Conservation (phyloP, 2,329 filamentous ascomycete species). For the Xylariales sp. region DNA sequence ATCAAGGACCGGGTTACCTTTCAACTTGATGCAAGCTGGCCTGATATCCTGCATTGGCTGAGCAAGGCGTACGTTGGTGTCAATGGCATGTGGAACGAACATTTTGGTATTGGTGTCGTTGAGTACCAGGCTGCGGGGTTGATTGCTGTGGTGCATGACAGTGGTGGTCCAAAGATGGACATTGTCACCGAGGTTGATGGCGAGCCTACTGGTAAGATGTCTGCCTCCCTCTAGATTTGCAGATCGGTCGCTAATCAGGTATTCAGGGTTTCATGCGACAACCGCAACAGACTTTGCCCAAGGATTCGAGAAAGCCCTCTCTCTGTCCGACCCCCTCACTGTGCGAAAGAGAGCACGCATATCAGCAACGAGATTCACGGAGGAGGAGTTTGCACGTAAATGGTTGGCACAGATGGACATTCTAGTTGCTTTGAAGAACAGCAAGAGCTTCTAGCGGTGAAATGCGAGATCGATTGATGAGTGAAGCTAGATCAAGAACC, state of each 20-base stretch:
- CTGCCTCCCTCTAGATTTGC: neutral
- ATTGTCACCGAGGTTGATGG: conserved; percentile 83
- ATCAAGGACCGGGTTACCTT: conserved; percentile 85
- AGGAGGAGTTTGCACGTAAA: conserved; percentile 73
- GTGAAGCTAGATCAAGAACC: too few species aligned
- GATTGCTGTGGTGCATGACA: conserved; percentile 89
- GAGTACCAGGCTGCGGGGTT: conserved; percentile 96
- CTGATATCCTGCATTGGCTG: conserved; percentile 77
- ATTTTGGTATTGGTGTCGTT: conserved; percentile 97
- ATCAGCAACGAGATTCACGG: conserved; percentile 81
- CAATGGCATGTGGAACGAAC: conserved; percentile 99
- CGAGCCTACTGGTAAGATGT: conserved; percentile 63
- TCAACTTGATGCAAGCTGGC: conserved; percentile 85
- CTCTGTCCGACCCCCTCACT: conserved; percentile 64
- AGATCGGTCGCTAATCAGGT: too few species aligned
- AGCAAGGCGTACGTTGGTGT: conserved; percentile 76
- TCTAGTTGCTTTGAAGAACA: conserved; percentile 53
- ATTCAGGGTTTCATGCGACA: conserved; percentile 85
- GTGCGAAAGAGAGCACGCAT: conserved; percentile 72
- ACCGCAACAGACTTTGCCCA: conserved; percentile 74
- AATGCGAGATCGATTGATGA: too few species aligned
- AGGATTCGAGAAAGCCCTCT: conserved; percentile 73
- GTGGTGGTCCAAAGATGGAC: conserved; percentile 86
- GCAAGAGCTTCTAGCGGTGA: too few species aligned
- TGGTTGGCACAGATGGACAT: conserved; percentile 74